A percentile compares a stretch with the other conserved stretches of the same genome.
Conservation (phyloP, 2,329 filamentous ascomycete genomes). For the Colletotrichum phormii region DNA sequence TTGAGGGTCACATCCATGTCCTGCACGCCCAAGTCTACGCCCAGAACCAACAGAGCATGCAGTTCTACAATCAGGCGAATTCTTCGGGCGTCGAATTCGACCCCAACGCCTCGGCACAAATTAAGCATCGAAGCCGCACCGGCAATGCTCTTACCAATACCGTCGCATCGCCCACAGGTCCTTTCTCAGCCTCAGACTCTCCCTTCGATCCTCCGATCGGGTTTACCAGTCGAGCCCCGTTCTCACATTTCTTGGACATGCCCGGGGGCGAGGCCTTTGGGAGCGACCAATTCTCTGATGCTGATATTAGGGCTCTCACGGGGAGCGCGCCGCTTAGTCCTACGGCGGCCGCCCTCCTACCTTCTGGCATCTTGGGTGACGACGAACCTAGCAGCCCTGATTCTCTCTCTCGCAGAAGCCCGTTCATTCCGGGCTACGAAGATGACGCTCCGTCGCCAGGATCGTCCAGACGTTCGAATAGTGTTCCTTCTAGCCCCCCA, state of each 20-base stretch:
- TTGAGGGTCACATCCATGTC: conserved; percentile 60
- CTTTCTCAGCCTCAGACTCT: conserved; percentile 53
- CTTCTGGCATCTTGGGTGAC: conserved; percentile 75
- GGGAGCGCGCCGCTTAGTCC: conserved; percentile 80
- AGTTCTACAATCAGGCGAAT: conserved; percentile 59
- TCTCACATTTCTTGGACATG: conserved; percentile 64
- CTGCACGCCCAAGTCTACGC: conserved; percentile 60
- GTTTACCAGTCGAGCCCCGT: conserved; percentile 63
- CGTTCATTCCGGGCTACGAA: conserved; percentile 51
- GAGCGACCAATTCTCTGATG: conserved; percentile 64
- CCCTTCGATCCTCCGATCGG: conserved; percentile 63
- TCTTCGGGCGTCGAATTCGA: conserved; percentile 62
- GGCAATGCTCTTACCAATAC: conserved; percentile 60
- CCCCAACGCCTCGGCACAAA: conserved; percentile 50
- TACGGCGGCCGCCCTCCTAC: conserved; percentile 78
- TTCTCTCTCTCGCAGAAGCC: conserved; percentile 46
- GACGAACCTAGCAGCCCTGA: conserved; percentile 65
- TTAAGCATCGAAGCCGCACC: conserved; percentile 61
- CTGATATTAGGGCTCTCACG: conserved; percentile 70
- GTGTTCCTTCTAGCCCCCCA: conserved; percentile 71
- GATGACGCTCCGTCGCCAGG: conserved; percentile 69
- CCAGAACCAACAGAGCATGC: conserved; percentile 54
- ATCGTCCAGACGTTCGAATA: conserved; percentile 68
- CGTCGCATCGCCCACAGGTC: conserved; percentile 52
- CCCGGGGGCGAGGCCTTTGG: conserved; percentile 47